Conservation (phyloP, 2,329 filamentous ascomycete genomes). For the Albifimbria verrucaria region DNA sequence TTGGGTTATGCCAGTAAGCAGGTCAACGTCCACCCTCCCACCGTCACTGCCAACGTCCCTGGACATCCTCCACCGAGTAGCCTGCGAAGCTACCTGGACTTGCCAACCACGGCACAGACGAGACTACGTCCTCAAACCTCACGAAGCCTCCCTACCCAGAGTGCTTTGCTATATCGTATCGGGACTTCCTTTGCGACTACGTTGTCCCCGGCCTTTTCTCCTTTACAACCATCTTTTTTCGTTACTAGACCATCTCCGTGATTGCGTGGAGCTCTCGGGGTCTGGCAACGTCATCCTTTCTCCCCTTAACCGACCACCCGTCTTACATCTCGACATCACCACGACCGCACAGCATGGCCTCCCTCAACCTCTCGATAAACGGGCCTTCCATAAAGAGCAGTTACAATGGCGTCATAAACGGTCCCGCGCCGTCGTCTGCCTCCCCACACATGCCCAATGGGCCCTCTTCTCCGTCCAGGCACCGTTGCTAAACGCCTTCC, state of each 20-base stretch:
- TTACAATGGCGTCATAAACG: constrained; percentile 60
- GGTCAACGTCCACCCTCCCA: not conserved
- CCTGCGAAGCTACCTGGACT: not conserved
- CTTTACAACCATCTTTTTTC: too few species aligned
- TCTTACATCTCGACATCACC: constrained; percentile 15
- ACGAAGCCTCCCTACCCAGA: too few species aligned
- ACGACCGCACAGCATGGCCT: constrained; percentile 58
- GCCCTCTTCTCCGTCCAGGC: constrained; percentile 91
- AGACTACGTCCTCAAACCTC: not conserved
- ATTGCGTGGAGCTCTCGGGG: constrained; percentile 1
- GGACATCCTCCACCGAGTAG: not conserved
- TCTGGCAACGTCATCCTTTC: constrained; percentile 21
- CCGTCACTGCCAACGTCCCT: not conserved
- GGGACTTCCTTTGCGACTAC: too few species aligned
- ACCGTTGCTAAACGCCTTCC: constrained; percentile 88
- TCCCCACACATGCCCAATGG: constrained; percentile 92
- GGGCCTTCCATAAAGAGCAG: constrained; percentile 82
- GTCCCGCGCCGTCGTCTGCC: constrained; percentile 45
- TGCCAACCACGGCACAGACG: not conserved
- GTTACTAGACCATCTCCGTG: not conserved
- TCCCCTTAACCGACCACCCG: constrained; percentile 16
- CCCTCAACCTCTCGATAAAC: constrained; percentile 75
- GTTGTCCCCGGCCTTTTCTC: too few species aligned
- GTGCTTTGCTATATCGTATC: not conserved
- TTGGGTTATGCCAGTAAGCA: not conserved